Percentiles rank a stretch among this genome's conserved stretches.
These are phyloP conservation scores for Lipomyces yarrowii DNA, from an alignment of 1,139 yeast species.

Conservation along the genomic window DNA sequence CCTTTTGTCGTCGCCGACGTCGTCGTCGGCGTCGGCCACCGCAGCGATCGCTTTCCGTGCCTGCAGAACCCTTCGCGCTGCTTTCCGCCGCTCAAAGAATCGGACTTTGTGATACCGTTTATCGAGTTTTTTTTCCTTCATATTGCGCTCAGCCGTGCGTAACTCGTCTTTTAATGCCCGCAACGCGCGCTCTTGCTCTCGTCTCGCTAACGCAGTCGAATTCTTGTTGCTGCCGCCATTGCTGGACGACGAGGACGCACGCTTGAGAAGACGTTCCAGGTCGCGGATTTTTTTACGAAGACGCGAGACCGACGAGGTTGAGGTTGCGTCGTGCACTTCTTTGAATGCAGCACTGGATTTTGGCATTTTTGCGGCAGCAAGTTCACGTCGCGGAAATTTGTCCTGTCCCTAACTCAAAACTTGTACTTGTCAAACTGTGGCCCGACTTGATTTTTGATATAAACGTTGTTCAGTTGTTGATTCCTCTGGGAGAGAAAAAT, in stretches of 20 bases:
- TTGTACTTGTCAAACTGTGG: not conserved
- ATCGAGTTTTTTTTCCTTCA: conserved; percentile 61
- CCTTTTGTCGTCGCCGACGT: conserved; percentile 35
- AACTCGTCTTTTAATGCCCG: conserved; percentile 72
- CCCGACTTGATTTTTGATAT: not conserved
- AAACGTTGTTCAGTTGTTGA: not conserved
- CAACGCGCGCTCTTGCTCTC: conserved; percentile 85
- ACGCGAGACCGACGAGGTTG: conserved; percentile 21
- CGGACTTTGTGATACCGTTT: conserved; percentile 91
- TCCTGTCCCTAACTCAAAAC: not conserved
- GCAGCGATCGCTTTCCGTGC: conserved; percentile 48
- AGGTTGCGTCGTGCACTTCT: conserved; percentile 10
- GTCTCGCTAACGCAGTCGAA: conserved; percentile 70
- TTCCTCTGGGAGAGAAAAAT: not conserved
- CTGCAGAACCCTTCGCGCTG: conserved; percentile 70
- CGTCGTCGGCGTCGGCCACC: conserved; percentile 27
- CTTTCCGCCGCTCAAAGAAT: conserved; percentile 89
- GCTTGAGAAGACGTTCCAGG: conserved; percentile 63
- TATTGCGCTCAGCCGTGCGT: conserved; percentile 53
- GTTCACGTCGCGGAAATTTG: no score
- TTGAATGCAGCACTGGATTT: conserved; percentile 6
- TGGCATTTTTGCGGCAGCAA: conserved; percentile 6
- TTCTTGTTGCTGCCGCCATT: conserved; percentile 43
- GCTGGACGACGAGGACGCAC: conserved; percentile 11
- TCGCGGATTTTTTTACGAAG: conserved; percentile 87